phyloP scores from a whole-genome alignment of 2,329 filamentous ascomycete species.

The Aspergillus novofumigatus region DNA sequence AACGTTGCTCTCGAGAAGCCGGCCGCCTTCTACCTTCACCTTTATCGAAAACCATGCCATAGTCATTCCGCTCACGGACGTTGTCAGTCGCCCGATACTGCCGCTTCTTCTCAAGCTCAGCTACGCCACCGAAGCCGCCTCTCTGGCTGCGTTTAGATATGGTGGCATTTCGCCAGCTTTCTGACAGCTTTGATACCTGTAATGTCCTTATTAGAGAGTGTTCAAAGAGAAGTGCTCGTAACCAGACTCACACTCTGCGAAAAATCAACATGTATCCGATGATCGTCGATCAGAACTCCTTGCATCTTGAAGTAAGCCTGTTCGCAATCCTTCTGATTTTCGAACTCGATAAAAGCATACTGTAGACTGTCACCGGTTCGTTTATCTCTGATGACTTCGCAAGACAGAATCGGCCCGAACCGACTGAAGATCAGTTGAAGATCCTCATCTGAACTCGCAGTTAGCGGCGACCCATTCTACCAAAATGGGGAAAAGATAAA shows the following conservation, averaged over 20 bases:
- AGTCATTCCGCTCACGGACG: slow-evolving; percentile 48
- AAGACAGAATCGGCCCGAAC: slow-evolving; percentile 91
- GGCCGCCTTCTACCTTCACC: slow-evolving; percentile 16
- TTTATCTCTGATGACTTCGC: slow-evolving; percentile 91
- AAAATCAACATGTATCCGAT: slow-evolving; percentile 97
- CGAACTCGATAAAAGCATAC: slow-evolving; percentile 97
- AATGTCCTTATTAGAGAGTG: slow-evolving; percentile 17
- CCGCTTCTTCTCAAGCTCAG: slow-evolving; percentile 79
- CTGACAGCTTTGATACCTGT: slow-evolving; percentile 69
- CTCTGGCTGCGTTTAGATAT: slow-evolving; percentile 69
- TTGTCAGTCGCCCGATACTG: slow-evolving; percentile 75
- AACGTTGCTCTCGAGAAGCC: slow-evolving; percentile 23
- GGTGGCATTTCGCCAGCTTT: slow-evolving; percentile 81
- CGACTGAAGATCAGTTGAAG: slow-evolving; percentile 94
- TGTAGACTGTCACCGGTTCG: slow-evolving; percentile 93
- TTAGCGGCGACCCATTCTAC: slow-evolving; percentile 3
- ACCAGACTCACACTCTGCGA: slow-evolving; percentile 74
- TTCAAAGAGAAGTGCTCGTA: not conserved
- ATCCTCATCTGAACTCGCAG: slow-evolving; percentile 64
- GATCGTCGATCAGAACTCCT: slow-evolving; percentile 91
- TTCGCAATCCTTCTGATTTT: slow-evolving; percentile 88
- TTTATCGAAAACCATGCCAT: slow-evolving; percentile 78
- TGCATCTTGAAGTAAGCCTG: slow-evolving; percentile 99
- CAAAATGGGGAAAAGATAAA: slow-evolving; percentile 4
- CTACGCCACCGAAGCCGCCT: slow-evolving; percentile 88